Conservation (phyloP, 2,329 filamentous ascomycete genomes). For the Colletotrichum higginsianum region DNA sequence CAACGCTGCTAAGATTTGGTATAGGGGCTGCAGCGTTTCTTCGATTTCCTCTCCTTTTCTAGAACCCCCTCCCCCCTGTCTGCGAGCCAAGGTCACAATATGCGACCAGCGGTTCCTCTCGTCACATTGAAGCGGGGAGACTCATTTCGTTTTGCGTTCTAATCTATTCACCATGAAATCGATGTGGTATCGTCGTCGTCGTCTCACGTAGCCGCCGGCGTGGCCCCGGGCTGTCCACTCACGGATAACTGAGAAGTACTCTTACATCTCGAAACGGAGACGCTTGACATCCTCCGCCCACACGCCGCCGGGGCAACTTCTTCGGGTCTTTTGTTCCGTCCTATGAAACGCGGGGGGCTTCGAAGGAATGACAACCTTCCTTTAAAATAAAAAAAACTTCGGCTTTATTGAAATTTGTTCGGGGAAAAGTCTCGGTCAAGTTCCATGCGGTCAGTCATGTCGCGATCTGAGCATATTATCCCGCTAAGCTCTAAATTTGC, state of each 20-base stretch:
- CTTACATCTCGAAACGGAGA: neutral
- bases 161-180: neutral
- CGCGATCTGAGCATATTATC: slow-evolving; percentile 16
- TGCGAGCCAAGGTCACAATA: neutral
- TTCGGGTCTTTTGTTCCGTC: slow-evolving; percentile 16
- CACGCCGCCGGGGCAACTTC: neutral
- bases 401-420: too few relatives aligned
- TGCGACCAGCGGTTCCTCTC: neutral
- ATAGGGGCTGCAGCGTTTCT: neutral
- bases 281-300: neutral
- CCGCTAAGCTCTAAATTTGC: neutral
- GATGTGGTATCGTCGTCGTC: neutral
- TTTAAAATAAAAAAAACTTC: neutral
- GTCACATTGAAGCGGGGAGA: neutral
- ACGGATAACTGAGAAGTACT: too few relatives aligned
- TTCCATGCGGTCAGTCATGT: too few relatives aligned
- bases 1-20: neutral
- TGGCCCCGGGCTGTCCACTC: too few relatives aligned
- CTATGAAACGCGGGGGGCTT: slow-evolving; percentile 1
- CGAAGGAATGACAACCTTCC: slow-evolving; percentile 20
- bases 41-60: neutral
- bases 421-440: too few relatives aligned
- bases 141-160: neutral
- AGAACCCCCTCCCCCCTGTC: neutral
- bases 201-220: neutral